Evolutionary conservation across 345 rosid genomes (phyloP), one percentile per base, ranked within the genome.

Genomic region (Erucastrum elatum): DNA sequence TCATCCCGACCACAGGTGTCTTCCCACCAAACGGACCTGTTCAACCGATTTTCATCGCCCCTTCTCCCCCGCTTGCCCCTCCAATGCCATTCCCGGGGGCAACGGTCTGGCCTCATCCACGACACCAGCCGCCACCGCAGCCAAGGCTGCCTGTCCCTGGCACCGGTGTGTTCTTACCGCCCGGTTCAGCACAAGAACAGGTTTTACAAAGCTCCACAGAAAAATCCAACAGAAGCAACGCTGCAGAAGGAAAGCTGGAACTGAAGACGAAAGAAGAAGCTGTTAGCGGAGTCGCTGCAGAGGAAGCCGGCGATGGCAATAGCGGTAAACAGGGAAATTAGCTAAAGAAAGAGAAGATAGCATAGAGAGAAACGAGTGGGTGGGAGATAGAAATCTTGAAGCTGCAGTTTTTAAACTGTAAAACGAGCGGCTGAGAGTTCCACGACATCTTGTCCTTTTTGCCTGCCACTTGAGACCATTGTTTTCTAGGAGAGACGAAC

Each of bases 91-190:
- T 84, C 68, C 88, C 85, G 39, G 83, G 82, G 31, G 82, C 96
- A 8, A 76, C 88, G 0, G 89, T 85, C 35, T 93, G 97, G 98
- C 81, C 88, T 55, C 85, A 88, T 74, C 85, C 90, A 72, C 85
- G 87, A 33, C 85, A 87, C 78, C 98, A 88, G 77, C 87, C 88
- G 66, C 61, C 93, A 39, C 86, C 87, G 70, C 74, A 91, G 61
- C 87, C 89, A 44, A 87, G 92, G 26, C 84, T 86, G 72, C 90
- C 87, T 53, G 75, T 82, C 58, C 92, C 96, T n/a, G 98, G 98
- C 26, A 95, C 99, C 0, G 98, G 99, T 62, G 99, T 93, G 62
- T 95, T 93, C 85, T 92, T 95, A 72, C 99, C 99, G 79, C 97
- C 93, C 0, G 82, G 82, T 63, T 79, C 82, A 37, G 44, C 33